phyloP scores from a whole-genome alignment of 164 flowering plant species.

The Chloranthus sessilifolius region DNA sequence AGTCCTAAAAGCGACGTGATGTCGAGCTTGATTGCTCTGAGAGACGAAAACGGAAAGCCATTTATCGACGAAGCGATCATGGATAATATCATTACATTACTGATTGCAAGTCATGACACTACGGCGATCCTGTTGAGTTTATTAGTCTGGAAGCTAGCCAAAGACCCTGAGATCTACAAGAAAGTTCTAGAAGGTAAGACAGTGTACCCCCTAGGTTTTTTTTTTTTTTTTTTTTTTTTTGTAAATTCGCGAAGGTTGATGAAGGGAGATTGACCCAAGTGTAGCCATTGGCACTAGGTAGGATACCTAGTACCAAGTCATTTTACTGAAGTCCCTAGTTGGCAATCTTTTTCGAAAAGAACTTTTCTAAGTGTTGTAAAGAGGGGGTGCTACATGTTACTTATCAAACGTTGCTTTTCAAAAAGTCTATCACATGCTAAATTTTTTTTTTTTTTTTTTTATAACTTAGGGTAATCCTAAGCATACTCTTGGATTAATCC shows the following conservation, averaged over 20 bases:
- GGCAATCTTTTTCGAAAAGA: not conserved
- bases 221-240: not conserved
- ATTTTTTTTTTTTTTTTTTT: too few relatives aligned
- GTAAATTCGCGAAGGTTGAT: not conserved
- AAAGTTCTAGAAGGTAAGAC: constrained; percentile 19
- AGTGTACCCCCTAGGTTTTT: not conserved
- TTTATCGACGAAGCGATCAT: constrained; percentile 11
- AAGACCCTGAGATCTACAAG: constrained; percentile 7
- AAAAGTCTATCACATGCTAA: too few relatives aligned
- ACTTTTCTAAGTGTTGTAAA: not conserved
- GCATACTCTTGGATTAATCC: too few relatives aligned
- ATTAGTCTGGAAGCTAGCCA: constrained; percentile 19
- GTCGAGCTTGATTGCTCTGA: constrained; percentile 9
- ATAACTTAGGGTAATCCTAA: too few relatives aligned
- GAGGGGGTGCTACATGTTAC: not conserved
- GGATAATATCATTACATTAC: constrained; percentile 5
- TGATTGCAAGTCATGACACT: constrained; percentile 17
- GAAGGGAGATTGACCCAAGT: not conserved
- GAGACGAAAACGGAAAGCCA: constrained; percentile 11
- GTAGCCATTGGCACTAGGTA: not conserved
- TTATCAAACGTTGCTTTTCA: too few relatives aligned
- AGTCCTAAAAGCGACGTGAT: constrained; percentile 12
- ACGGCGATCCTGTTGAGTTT: constrained; percentile 17
- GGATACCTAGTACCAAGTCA: not conserved
- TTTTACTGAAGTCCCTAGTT: not conserved